Evolutionary conservation across 2,329 filamentous ascomycete species (phyloP).

Genomic region (Thielaviopsis punctulata): DNA sequence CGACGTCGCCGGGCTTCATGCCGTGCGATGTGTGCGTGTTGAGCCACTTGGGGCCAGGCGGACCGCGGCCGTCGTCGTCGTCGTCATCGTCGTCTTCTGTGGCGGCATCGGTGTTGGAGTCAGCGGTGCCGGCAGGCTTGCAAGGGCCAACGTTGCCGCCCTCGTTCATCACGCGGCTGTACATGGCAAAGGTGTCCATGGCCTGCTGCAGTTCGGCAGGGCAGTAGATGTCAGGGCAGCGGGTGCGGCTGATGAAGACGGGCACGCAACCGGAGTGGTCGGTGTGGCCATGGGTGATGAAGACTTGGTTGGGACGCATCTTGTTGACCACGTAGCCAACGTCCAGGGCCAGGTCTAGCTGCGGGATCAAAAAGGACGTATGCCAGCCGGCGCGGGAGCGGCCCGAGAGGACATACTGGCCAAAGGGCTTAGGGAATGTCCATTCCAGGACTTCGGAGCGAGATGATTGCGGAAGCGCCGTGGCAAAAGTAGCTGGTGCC

Average conservation of each 20-base stretch:
- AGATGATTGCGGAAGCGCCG: constrained; percentile 25
- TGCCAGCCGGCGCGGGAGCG: constrained; percentile 33
- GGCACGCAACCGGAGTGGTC: constrained; percentile 28
- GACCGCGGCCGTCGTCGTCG: constrained; percentile 12
- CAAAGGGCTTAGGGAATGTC: constrained; percentile 26
- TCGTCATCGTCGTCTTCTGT: constrained; percentile 12
- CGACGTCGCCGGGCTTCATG: constrained; percentile 20
- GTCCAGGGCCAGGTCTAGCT: constrained; percentile 32
- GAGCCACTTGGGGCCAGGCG: constrained; percentile 15
- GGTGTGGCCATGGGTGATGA: constrained; percentile 31
- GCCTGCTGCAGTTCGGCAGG: constrained; percentile 23
- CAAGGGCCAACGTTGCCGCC: constrained; percentile 20
- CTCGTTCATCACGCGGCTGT: constrained; percentile 25
- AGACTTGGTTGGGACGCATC: constrained; percentile 29
- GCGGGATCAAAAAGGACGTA: constrained; percentile 32
- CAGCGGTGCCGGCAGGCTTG: constrained; percentile 10
- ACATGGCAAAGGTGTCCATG: constrained; percentile 24
- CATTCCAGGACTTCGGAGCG: constrained; percentile 29
- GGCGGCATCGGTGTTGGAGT: background rate
- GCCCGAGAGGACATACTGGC: constrained; percentile 27
- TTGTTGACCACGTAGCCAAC: constrained; percentile 30
- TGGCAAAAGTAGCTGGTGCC: constrained; percentile 21
- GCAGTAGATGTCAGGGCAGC: constrained; percentile 29
- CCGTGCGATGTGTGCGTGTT: constrained; percentile 25
- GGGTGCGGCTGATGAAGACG: constrained; percentile 26